phyloP scores from a whole-genome alignment of 345 rosid species.

The Punica granatum region DNA sequence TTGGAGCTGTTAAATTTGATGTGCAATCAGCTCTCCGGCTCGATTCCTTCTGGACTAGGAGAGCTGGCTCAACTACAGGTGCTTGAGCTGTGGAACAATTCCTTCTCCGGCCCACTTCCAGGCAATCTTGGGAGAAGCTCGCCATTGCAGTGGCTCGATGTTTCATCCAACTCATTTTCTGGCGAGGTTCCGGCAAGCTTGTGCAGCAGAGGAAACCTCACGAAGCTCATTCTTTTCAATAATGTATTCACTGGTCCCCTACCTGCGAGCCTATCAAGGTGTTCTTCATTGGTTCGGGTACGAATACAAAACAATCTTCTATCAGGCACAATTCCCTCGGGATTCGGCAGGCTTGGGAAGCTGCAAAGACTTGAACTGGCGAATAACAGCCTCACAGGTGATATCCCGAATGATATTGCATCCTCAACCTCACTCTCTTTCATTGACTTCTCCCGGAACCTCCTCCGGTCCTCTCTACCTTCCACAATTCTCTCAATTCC shows the following conservation, averaged over 20 bases:
- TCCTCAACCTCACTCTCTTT: slow-evolving; percentile 72
- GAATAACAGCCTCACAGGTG: slow-evolving; percentile 66
- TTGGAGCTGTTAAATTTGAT: slow-evolving; percentile 76
- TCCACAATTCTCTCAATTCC: slow-evolving; percentile 74
- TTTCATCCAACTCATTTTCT: slow-evolving; percentile 74
- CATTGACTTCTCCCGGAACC: slow-evolving; percentile 71
- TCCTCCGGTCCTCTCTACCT: slow-evolving; percentile 54
- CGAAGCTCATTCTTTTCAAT: slow-evolving; percentile 85
- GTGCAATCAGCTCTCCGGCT: slow-evolving; percentile 70
- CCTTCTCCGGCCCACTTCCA: slow-evolving; percentile 75
- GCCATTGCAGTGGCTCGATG: slow-evolving; percentile 74
- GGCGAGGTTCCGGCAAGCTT: slow-evolving; percentile 59
- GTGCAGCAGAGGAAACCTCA: slow-evolving; percentile 71
- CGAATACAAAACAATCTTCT: slow-evolving; percentile 76
- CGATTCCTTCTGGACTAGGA: slow-evolving; percentile 50
- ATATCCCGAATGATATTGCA: slow-evolving; percentile 61
- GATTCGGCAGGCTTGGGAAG: slow-evolving; percentile 70
- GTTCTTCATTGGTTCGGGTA: slow-evolving; percentile 69
- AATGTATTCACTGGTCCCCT: slow-evolving; percentile 72
- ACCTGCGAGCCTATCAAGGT: slow-evolving; percentile 49
- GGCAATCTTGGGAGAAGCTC: slow-evolving; percentile 63
- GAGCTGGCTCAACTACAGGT: slow-evolving; percentile 41
- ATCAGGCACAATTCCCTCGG: slow-evolving; percentile 67
- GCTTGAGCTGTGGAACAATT: slow-evolving; percentile 92
- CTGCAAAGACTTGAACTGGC: slow-evolving; percentile 80